phyloP scores from a whole-genome alignment of 2,329 filamentous ascomycete species.

The Xylariomycetidae sp. region DNA sequence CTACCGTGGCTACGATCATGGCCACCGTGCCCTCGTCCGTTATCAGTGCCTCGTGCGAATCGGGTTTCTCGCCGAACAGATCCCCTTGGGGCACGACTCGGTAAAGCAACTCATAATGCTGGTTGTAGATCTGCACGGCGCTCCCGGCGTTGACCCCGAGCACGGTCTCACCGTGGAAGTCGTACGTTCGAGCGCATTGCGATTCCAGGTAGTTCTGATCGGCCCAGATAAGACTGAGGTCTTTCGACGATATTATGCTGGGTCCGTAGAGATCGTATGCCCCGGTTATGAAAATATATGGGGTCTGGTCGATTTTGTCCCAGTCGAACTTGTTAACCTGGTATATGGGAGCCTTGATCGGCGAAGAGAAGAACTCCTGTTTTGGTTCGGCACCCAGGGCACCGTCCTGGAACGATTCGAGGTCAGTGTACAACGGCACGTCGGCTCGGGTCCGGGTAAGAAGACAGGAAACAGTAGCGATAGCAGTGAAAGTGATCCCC shows the following conservation, averaged over 20 bases:
- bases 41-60: constrained; percentile 8
- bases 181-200: constrained; percentile 6
- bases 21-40: constrained; percentile 5
- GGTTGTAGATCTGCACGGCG: constrained; percentile 8
- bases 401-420: constrained; percentile 6
- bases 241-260: constrained; percentile 10
- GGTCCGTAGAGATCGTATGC: constrained; percentile 8
- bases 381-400: constrained; percentile 4
- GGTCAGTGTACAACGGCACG: constrained; percentile 2
- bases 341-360: constrained; percentile 5
- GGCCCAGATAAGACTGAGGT: constrained; percentile 11
- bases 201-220: constrained; percentile 5
- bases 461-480: not conserved
- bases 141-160: constrained; percentile 6
- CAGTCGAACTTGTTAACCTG: constrained; percentile 8
- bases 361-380: constrained; percentile 10
- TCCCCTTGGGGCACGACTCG: constrained; percentile 8
- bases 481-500: too few species aligned
- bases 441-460: too few species aligned
- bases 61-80: not conserved
- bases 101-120: constrained; percentile 9
- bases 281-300: constrained; percentile 11
- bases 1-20: constrained; percentile 3
- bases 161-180: constrained; percentile 5
- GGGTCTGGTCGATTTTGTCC: constrained; percentile 4